Evolutionary conservation across 2,329 filamentous ascomycete species (phyloP), one percentile per base, ranked within the genome.

Genomic region (Ceratocystiopsis sp.): DNA sequence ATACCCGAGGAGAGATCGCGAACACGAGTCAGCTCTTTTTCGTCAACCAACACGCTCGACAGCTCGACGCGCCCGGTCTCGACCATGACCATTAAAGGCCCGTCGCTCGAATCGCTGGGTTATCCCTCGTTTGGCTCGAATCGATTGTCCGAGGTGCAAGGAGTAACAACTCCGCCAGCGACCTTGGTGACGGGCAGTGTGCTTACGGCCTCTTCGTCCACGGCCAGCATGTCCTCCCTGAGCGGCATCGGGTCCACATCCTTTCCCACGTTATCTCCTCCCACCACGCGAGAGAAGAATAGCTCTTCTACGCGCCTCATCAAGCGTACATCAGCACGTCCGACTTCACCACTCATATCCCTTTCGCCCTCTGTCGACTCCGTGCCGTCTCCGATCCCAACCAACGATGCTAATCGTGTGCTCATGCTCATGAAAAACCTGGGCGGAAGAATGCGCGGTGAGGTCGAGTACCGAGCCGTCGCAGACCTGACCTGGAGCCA

Each of bases 371-470:
- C 69, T 5, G 65, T 78, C 46, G 75, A 79, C 55, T 75, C 73
- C 6, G 57, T 79, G 2, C 68, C 70, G 2, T 58, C 70, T 19
- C 75, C 76, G 3, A 64, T 80, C 40, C 69, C 71, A 34, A 78
- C 76, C 4, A 69, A 73, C 17, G 79, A 86, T 58, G 75, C 80
- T 35, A 79, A 79, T 51, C 81, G 76, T 54, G 70, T 89, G 21
- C 63, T 86, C 43, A 68, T 75, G 52, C 61, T 91, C 46, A 89
- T 91, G 82, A 83, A 78, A 57, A 78, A 71, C 19, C 64, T 85
- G 8, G 81, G 79, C 53, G 84, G 84, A 25, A 73, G 78, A 50
- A 91, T 89, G 83, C 78, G 77, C 52, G 84, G 84, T 44, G 76
- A 80, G 50, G 67, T 86, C 29, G 78, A 84, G 49, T 89, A 84